Percentiles rank a stretch among this genome's conserved stretches.
These are phyloP conservation scores for Acer saccharum DNA, from an alignment of 345 rosid species.

Conservation along the genomic window DNA sequence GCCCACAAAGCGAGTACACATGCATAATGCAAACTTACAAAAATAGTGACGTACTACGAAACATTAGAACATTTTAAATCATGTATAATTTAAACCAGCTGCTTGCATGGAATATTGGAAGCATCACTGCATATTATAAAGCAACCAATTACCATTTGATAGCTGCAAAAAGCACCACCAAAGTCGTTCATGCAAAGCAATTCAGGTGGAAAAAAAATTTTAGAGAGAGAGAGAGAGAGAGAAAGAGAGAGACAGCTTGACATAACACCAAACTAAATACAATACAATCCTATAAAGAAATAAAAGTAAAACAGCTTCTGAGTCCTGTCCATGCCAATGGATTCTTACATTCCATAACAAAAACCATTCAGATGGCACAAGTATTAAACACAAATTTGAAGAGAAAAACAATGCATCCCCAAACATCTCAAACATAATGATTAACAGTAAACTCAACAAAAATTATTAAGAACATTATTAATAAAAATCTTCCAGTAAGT, in stretches of 20 bases:
- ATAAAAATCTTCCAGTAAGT: not conserved
- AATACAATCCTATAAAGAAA: not conserved
- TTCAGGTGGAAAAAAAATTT: not conserved
- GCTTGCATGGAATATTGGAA: conserved; percentile 27
- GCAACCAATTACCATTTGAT: not conserved
- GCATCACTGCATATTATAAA: conserved; percentile 16
- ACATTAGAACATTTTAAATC: conserved; percentile 34
- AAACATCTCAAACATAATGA: not conserved
- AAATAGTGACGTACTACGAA: conserved; percentile 27
- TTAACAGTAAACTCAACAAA: not conserved
- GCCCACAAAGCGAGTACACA: not conserved
- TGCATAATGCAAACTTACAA: conserved; percentile 38
- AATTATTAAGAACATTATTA: too few relatives aligned
- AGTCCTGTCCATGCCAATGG: not conserved
- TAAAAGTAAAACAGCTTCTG: too few relatives aligned
- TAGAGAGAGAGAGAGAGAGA: not conserved
- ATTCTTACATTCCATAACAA: not conserved
- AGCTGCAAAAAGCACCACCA: conserved; percentile 13
- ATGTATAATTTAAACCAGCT: conserved; percentile 30
- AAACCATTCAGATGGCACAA: not conserved
- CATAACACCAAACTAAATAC: not conserved
- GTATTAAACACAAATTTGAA: too few relatives aligned
- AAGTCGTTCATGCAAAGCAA: too few relatives aligned
- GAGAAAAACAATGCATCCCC: not conserved
- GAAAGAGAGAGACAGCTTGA: not conserved